Evolutionary conservation across 2,329 filamentous ascomycete genomes (phyloP), one percentile per base, ranked within the genome.

Genomic region (Purpureocillium takamizusanense): DNA sequence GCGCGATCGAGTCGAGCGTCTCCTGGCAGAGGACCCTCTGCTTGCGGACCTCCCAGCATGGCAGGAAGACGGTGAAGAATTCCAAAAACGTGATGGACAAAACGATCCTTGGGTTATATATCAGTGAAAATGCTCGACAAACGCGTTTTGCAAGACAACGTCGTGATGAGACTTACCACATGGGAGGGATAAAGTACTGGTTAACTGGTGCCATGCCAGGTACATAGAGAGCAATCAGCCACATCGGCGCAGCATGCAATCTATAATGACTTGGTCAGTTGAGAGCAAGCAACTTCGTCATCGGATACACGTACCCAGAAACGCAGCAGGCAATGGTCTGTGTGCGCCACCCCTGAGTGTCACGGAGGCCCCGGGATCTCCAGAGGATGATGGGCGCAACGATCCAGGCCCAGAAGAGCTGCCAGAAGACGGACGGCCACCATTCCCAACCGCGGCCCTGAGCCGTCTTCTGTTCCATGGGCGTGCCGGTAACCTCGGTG

Each of bases 361-460:
- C 80, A 23, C 67, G 67, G 46, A 84, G 75, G 16, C 67, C 61
- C 7, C 78, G 69, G 29, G 78, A 71, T 46, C 72, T 68, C 69
- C 72, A 82, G 4, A 83, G 67, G 44, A 81, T 65, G 48, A 72
- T 64, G 15, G 78, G 76, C 3, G 78, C 76, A 42, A 76, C 68
- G 33, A 78, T 53, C 69, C 74, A 81, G 12, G 75, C 68, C 77
- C 76, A 82, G 40, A 77, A 59, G 37, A 79, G 65, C 46, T 81
- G 78, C 77, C 77, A 82, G 37, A 78, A 63, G 33, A 78, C 69
- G 0, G 75, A 78, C 1, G 76, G 76, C 62, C 76, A 73, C 81
- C 81, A 86, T 62, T 86, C 81, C 68, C 73, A 80, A 8, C 81
- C 81, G 14, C 63, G 58, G 36, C 59, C 55, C 46, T 69, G 67